Evolutionary conservation across 345 rosid species (phyloP).

Genomic region (Theobroma cacao): DNA sequence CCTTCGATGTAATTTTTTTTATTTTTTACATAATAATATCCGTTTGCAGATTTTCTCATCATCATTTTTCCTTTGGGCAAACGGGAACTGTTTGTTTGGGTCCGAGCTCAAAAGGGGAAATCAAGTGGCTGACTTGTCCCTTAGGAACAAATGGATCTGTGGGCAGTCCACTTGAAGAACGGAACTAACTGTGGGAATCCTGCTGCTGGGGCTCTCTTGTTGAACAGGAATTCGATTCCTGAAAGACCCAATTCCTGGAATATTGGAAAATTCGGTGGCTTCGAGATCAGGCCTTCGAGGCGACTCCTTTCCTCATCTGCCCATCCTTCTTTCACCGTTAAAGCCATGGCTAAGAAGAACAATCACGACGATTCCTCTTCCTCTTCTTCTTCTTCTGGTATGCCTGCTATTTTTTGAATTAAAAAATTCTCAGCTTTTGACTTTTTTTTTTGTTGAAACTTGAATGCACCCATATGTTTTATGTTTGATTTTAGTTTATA

Average conservation of each 20-base stretch:
- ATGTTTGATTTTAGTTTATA: neutral
- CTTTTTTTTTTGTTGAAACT: neutral
- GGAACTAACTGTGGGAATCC: conserved; percentile 17
- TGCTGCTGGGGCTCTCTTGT: conserved; percentile 13
- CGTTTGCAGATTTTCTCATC: neutral
- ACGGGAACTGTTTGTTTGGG: neutral
- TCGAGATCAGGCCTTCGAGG: conserved; percentile 45
- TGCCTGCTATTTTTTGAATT: neutral
- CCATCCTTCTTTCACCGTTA: conserved; percentile 36
- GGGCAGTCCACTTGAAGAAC: conserved; percentile 42
- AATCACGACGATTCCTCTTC: conserved; percentile 35
- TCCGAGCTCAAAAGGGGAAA: neutral
- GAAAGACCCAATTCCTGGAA: conserved; percentile 22
- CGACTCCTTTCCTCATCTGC: conserved; percentile 29
- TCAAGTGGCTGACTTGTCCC: neutral
- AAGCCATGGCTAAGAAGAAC: conserved; percentile 65
- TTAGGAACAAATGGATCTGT: conserved; percentile 46
- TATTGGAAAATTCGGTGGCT: conserved; percentile 22
- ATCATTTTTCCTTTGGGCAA: neutral
- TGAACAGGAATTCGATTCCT: conserved; percentile 24
- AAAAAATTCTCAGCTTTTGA: neutral
- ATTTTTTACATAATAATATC: neutral
- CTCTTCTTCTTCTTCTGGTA: conserved; percentile 45
- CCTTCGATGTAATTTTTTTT: neutral
- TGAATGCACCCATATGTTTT: neutral